Percentiles rank a stretch among this genome's conserved stretches.
Conservation (phyloP, 805 yeast genomes). For the Lipomyces starkeyi region DNA sequence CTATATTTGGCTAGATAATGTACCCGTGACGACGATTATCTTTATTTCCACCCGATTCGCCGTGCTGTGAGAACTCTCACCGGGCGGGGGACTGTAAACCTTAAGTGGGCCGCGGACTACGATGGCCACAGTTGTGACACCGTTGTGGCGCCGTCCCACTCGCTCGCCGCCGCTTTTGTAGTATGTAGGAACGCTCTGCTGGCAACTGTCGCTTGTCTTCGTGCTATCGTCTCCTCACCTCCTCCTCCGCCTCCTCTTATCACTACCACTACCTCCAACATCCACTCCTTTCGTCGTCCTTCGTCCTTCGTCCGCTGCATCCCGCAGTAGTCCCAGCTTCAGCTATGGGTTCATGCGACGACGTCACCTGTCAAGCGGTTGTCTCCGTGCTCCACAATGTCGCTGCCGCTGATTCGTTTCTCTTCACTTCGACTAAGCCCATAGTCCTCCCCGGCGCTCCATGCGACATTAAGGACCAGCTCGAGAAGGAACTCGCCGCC, state of each 20-base stretch:
- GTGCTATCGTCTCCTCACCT: too few species aligned
- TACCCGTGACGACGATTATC: too few species aligned
- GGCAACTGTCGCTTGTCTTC: too few species aligned
- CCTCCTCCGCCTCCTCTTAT: too few species aligned
- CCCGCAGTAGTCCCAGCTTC: background rate
- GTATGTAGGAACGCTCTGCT: too few species aligned
- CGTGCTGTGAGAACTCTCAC: background rate
- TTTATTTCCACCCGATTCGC: background rate
- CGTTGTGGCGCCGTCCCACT: too few species aligned
- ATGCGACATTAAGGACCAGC: constrained; percentile 38
- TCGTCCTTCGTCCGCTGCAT: background rate
- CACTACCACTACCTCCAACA: background rate
- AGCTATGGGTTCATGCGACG: constrained; percentile 37
- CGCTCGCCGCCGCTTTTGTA: too few species aligned
- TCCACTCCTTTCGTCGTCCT: background rate
- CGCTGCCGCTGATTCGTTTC: constrained; percentile 36
- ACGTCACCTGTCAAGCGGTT: constrained; percentile 37
- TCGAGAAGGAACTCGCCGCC: constrained; percentile 36
- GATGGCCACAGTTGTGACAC: too few species aligned
- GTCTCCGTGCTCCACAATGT: constrained; percentile 38
- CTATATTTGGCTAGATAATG: too few species aligned
- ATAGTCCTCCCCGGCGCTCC: constrained; percentile 36
- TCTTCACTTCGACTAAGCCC: constrained; percentile 36
- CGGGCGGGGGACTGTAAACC: background rate
- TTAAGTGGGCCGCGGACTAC: background rate